phyloP scores from a whole-genome alignment of 306 rosid species.

The Lupinus albus region DNA sequence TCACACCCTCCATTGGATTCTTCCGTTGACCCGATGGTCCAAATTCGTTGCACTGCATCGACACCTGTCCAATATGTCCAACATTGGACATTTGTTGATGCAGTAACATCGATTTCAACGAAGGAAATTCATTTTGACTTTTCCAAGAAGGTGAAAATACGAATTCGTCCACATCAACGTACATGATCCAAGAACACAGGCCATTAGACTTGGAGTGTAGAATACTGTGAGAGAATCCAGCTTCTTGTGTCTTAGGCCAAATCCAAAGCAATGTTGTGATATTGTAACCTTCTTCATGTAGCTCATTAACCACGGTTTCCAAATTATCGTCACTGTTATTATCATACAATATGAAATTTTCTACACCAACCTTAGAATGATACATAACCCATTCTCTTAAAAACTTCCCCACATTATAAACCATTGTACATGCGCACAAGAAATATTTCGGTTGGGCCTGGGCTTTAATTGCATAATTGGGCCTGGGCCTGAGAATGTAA shows the following conservation, averaged over 20 bases:
- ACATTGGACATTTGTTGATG: not conserved
- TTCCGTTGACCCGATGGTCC: conserved; percentile 58
- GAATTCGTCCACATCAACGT: conserved; percentile 71
- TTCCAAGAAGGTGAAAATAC: conserved; percentile 60
- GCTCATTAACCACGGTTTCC: conserved; percentile 37
- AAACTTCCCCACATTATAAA: conserved; percentile 66
- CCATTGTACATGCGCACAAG: conserved; percentile 81
- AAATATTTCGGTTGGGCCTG: conserved; percentile 31
- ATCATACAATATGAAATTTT: conserved; percentile 65
- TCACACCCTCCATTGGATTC: conserved; percentile 68
- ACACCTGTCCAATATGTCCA: conserved; percentile 52
- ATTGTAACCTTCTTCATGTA: conserved; percentile 55
- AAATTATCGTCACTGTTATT: conserved; percentile 64
- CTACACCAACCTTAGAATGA: conserved; percentile 61
- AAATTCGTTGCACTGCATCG: conserved; percentile 62
- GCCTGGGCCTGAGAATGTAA: conserved; percentile 34
- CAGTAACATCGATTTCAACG: conserved; percentile 52
- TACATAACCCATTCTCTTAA: conserved; percentile 74
- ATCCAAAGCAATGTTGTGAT: conserved; percentile 62
- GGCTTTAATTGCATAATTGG: not conserved
- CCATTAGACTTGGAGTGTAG: conserved; percentile 37
- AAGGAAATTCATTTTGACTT: not conserved
- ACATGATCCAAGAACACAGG: conserved; percentile 62
- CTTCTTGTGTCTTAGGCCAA: conserved; percentile 82
- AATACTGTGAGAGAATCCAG: conserved; percentile 72